These are phyloP conservation scores for Taiwanofungus camphoratus DNA, from an alignment of 1,284 basidiomycete species.

Conservation along the genomic window DNA sequence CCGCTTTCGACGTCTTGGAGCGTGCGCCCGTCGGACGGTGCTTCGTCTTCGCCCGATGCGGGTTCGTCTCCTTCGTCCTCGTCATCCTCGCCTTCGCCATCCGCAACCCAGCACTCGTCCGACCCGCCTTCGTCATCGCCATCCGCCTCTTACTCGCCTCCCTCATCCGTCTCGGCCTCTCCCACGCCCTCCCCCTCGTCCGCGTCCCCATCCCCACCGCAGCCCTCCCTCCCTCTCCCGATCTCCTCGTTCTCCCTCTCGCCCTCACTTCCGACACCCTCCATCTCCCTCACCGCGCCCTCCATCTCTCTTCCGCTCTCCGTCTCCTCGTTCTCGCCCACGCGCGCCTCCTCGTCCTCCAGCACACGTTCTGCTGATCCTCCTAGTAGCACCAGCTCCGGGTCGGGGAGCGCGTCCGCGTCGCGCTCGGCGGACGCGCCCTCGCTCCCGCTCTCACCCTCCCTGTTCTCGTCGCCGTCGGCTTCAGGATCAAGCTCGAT, in stretches of 20 bases:
- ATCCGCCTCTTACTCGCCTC: neutral
- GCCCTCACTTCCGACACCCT: neutral
- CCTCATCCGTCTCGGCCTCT: neutral
- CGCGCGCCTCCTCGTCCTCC: neutral
- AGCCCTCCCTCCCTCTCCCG: neutral
- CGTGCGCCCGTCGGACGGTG: too few species aligned
- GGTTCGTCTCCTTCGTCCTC: neutral
- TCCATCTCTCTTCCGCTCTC: neutral
- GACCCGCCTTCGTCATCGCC: neutral
- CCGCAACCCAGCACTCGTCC: too few species aligned
- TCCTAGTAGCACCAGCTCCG: neutral
- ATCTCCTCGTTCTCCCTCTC: constrained; percentile 1
- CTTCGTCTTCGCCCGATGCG: neutral
- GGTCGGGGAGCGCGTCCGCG: neutral
- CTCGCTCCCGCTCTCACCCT: neutral
- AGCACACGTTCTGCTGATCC: neutral
- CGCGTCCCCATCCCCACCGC: neutral
- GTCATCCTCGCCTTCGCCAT: neutral
- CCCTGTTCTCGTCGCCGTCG: neutral
- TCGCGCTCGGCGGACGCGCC: too few species aligned
- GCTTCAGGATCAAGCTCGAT: neutral
- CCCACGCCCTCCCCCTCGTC: neutral
- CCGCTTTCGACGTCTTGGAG: too few species aligned
- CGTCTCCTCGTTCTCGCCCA: neutral
- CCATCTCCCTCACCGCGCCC: neutral